Evolutionary conservation across 1,139 yeast genomes (phyloP).

Genomic region (Yamadazyma diospyri): DNA sequence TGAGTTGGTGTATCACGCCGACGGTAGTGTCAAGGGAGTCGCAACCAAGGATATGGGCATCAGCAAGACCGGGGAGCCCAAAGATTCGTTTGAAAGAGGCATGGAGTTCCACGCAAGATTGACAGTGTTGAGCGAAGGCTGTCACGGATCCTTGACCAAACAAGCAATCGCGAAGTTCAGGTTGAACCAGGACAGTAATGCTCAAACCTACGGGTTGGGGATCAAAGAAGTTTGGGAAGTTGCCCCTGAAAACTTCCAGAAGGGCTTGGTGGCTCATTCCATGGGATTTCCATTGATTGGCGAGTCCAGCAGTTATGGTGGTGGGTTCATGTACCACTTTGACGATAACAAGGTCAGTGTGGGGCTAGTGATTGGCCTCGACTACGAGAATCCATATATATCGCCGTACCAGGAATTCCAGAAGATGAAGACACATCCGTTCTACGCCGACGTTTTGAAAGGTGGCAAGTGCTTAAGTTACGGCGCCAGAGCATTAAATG

Average conservation of each 20-base stretch:
- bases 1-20: slow-evolving; percentile 62
- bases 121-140: slow-evolving; percentile 92
- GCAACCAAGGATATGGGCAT: slow-evolving; percentile 94
- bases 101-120: slow-evolving; percentile 92
- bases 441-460: slow-evolving; percentile 65
- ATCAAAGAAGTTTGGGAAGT: slow-evolving; percentile 98
- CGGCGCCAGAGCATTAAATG: slow-evolving; percentile 94
- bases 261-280: slow-evolving; percentile 83
- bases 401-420: slow-evolving; percentile 97
- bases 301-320: slow-evolving; percentile 74
- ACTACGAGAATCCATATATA: slow-evolving; percentile 88
- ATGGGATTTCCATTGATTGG: slow-evolving; percentile 79
- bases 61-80: slow-evolving; percentile 69
- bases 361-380: slow-evolving; percentile 89
- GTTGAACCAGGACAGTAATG: slow-evolving; percentile 60
- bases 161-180: slow-evolving; percentile 66
- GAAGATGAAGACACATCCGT: slow-evolving; percentile 88
- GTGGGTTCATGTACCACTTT: slow-evolving; percentile 95
- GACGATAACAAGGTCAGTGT: slow-evolving; percentile 89
- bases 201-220: slow-evolving; percentile 94
- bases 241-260: slow-evolving; percentile 72
- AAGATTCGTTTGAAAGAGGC: slow-evolving; percentile 83
- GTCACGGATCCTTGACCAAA: slow-evolving; percentile 91
- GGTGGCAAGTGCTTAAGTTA: slow-evolving; percentile 93
- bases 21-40: slow-evolving; percentile 73